These are phyloP conservation scores for Annulohypoxylon maeteangense DNA, from an alignment of 495 filamentous ascomycete genomes.

Conservation along the genomic window DNA sequence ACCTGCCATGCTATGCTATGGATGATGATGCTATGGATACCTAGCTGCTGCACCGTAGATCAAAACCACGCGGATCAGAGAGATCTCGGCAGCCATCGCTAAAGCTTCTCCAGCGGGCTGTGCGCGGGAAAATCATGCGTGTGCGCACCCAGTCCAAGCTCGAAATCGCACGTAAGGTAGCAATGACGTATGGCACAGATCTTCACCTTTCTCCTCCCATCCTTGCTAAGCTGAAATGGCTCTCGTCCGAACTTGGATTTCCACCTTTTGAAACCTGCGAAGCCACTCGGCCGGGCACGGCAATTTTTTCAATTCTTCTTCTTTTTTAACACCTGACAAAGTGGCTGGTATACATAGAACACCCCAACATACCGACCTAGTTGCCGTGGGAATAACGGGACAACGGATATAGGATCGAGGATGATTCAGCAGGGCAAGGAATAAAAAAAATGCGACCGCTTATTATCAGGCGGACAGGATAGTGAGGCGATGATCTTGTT, in stretches of 20 bases:
- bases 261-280: slow-evolving; percentile 37
- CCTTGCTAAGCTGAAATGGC: slow-evolving; percentile 39
- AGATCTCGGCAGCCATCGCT: slow-evolving; percentile 24
- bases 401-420: neutral
- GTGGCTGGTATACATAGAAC: slow-evolving; percentile 3
- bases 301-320: neutral
- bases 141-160: neutral
- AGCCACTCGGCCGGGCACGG: slow-evolving; percentile 28
- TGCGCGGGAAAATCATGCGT: slow-evolving; percentile 5
- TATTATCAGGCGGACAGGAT: slow-evolving; percentile 14
- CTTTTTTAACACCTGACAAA: neutral
- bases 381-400: too few relatives aligned
- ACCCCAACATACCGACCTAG: neutral
- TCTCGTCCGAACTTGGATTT: slow-evolving; percentile 29
- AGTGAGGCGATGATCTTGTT: slow-evolving; percentile 29
- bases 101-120: slow-evolving; percentile 16
- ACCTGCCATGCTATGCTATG: slow-evolving; percentile 3
- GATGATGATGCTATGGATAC: neutral
- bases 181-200: slow-evolving; percentile 28
- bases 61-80: slow-evolving; percentile 27
- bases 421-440: slow-evolving; percentile 3
- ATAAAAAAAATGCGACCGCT: slow-evolving; percentile 13
- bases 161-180: slow-evolving; percentile 8
- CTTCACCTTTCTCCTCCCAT: too few relatives aligned
- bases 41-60: slow-evolving; percentile 32